Conservation (phyloP, 1,284 basidiomycete species). For the Leccinum angustisporum region DNA sequence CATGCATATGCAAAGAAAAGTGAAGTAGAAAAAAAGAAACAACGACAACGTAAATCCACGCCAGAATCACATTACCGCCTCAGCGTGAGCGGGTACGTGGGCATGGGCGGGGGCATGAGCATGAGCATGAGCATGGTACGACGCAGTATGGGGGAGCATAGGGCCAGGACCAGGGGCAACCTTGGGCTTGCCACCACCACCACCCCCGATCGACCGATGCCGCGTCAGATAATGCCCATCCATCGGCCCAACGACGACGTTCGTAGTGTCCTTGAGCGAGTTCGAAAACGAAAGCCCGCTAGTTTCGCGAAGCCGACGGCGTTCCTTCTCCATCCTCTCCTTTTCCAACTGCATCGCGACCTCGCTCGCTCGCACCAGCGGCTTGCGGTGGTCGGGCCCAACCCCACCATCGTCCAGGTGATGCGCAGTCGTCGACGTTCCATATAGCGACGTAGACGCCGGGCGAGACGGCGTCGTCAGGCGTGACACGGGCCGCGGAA, state of each 20-base stretch:
- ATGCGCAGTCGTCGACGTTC: slow-evolving; percentile 14
- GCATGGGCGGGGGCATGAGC: not conserved
- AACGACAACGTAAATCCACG: not conserved
- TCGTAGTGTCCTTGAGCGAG: slow-evolving; percentile 34
- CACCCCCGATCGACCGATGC: slow-evolving; percentile 8
- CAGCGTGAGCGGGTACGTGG: slow-evolving; percentile 12
- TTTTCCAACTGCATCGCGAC: slow-evolving; percentile 36
- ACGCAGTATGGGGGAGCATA: not conserved
- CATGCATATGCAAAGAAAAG: not conserved
- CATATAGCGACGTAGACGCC: slow-evolving; percentile 18
- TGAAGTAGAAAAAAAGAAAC: not conserved
- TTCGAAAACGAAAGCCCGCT: slow-evolving; percentile 10
- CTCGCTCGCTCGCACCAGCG: slow-evolving; percentile 35
- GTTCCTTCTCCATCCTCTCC: slow-evolving; percentile 30
- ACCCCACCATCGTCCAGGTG: slow-evolving; percentile 20
- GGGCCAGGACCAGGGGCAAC: not conserved
- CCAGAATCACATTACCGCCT: slow-evolving; percentile 18
- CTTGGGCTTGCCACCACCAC: slow-evolving; percentile 20
- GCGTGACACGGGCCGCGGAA: no score
- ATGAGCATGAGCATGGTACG: not conserved
- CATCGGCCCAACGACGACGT: slow-evolving; percentile 11
- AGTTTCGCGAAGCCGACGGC: slow-evolving; percentile 24
- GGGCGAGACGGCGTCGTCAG: no score
- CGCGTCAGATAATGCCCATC: slow-evolving; percentile 23
- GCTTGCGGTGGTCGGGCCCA: slow-evolving; percentile 19